Percentiles rank a stretch among this genome's conserved stretches.
Conservation (phyloP, 306 rosid species). For the Astragalus membranaceus region DNA sequence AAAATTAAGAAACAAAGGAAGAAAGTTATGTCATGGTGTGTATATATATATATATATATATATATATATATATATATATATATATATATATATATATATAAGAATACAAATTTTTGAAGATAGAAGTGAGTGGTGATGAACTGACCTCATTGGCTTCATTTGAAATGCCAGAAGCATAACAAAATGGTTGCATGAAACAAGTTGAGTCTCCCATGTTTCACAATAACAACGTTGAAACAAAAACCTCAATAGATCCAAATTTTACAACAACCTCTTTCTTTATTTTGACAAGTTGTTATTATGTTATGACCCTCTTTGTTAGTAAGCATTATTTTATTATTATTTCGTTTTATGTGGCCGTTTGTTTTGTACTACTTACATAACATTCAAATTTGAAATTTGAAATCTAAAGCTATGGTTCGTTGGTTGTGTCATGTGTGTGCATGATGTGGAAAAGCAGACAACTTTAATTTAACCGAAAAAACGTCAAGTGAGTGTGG, state of each 20-base stretch:
- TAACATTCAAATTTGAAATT: slow-evolving; percentile 66
- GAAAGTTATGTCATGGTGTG: too few relatives aligned
- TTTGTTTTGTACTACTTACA: slow-evolving; percentile 15
- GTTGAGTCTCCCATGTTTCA: slow-evolving; percentile 76
- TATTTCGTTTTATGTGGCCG: slow-evolving; percentile 22
- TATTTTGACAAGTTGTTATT: not conserved
- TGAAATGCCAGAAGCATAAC: slow-evolving; percentile 68
- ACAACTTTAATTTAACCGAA: not conserved
- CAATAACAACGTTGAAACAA: slow-evolving; percentile 15
- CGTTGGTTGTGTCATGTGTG: not conserved
- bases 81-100: too few relatives aligned
- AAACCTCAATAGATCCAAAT: slow-evolving; percentile 43
- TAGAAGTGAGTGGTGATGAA: too few relatives aligned
- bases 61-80: too few relatives aligned
- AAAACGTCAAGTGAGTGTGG: not conserved
- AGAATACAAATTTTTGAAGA: too few relatives aligned
- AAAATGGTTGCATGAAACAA: slow-evolving; percentile 91
- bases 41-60: too few relatives aligned
- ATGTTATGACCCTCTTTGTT: slow-evolving; percentile 6
- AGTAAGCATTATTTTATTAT: not conserved
- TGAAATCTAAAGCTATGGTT: slow-evolving; percentile 27
- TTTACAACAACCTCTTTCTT: not conserved
- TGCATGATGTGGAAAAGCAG: slow-evolving; percentile 32
- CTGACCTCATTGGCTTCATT: slow-evolving; percentile 76
- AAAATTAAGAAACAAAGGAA: not conserved